Percentiles rank a stretch among this genome's conserved stretches.
Conservation (phyloP, 257 asterid genomes). For the Hygrophila difformis region DNA sequence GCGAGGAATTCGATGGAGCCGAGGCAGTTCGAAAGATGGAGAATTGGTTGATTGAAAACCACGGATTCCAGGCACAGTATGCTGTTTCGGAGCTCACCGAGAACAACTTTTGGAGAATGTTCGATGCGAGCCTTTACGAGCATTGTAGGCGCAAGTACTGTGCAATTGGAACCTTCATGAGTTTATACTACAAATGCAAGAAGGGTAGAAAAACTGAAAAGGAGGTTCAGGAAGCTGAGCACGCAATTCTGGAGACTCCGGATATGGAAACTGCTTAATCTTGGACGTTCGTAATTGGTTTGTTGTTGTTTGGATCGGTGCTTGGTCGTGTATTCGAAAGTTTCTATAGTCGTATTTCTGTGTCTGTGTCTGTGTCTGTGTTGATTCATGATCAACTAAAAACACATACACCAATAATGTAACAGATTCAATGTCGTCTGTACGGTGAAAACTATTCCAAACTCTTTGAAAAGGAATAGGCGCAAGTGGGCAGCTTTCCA, state of each 20-base stretch:
- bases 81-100: slow-evolving; percentile 85
- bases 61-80: slow-evolving; percentile 92
- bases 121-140: slow-evolving; percentile 85
- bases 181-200: slow-evolving; percentile 86
- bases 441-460: too few species aligned
- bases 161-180: slow-evolving; percentile 92
- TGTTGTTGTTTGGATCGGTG: too few species aligned
- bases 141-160: slow-evolving; percentile 68
- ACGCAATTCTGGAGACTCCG: slow-evolving; percentile 56
- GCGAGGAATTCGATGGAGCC: slow-evolving; percentile 76
- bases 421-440: too few species aligned
- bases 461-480: too few species aligned
- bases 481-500: too few species aligned
- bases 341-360: too few species aligned
- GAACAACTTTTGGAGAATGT: slow-evolving; percentile 98
- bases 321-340: too few species aligned
- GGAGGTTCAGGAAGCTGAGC: slow-evolving; percentile 98
- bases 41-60: slow-evolving; percentile 86
- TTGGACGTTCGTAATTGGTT: slow-evolving; percentile 9
- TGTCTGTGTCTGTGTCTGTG: too few species aligned
- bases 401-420: too few species aligned
- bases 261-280: slow-evolving; percentile 51
- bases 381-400: too few species aligned
- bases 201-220: slow-evolving; percentile 97
- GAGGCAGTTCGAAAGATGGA: slow-evolving; percentile 78